Conservation (phyloP, 768 basidiomycete species). For the Lactarius hatsudake region DNA sequence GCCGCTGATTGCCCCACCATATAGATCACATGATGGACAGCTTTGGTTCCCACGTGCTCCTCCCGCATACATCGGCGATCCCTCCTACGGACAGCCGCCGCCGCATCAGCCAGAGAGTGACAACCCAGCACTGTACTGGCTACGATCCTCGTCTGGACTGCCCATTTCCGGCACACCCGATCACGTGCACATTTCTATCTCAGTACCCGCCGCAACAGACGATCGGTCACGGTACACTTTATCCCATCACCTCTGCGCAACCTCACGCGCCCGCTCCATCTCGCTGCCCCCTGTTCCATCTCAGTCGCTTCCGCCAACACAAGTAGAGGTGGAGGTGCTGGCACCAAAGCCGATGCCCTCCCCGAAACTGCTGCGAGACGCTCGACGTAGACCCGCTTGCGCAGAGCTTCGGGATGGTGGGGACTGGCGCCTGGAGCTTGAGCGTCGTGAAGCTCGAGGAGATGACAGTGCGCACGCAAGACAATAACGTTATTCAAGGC, state of each 20-base stretch:
- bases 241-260: conserved; percentile 54
- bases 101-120: conserved; percentile 56
- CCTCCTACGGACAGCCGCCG: conserved; percentile 15
- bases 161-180: conserved; percentile 33
- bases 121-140: conserved; percentile 37
- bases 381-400: not conserved
- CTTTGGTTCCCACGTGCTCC: conserved; percentile 30
- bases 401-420: conserved; percentile 5
- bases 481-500: too few species aligned
- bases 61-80: not conserved
- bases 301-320: conserved; percentile 32
- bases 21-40: conserved; percentile 34
- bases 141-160: conserved; percentile 37
- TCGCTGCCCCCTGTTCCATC: conserved; percentile 60
- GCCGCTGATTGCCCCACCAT: conserved; percentile 21
- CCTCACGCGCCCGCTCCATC: conserved; percentile 56
- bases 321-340: conserved; percentile 34
- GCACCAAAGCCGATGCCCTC: conserved; percentile 73
- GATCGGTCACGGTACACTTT: conserved; percentile 61
- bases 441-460: conserved; percentile 65
- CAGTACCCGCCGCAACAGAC: conserved; percentile 36
- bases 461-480: too few species aligned
- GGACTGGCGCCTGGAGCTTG: conserved; percentile 46
- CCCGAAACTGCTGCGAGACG: conserved; percentile 46
- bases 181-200: conserved; percentile 35